Evolutionary conservation across 169 alveolate genomes (phyloP).

Genomic region (Plasmodium vinckei): DNA sequence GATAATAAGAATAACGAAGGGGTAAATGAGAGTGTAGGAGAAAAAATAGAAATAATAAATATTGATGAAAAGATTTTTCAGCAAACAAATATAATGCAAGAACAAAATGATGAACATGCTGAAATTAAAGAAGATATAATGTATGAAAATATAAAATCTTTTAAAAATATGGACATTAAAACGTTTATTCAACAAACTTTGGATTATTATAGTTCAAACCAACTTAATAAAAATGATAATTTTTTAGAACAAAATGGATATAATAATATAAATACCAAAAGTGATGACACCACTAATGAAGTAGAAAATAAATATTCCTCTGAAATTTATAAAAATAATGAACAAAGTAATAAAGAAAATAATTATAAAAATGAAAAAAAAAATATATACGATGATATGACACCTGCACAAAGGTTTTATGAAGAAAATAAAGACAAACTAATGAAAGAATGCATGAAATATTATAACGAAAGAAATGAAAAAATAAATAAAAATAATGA

Average conservation of each 20-base stretch:
- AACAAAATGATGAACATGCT: constrained; percentile 12
- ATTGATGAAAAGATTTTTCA: constrained; percentile 41
- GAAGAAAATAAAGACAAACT: constrained; percentile 84
- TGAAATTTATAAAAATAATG: background rate
- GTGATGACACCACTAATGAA: background rate
- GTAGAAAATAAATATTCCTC: background rate
- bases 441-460: constrained; percentile 69
- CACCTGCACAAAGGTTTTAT: constrained; percentile 85
- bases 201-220: constrained; percentile 47
- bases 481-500: constrained; percentile 10
- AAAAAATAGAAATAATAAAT: constrained; percentile 56
- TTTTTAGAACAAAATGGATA: background rate
- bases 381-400: constrained; percentile 34
- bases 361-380: background rate
- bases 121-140: constrained; percentile 15
- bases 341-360: background rate
- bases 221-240: constrained; percentile 11
- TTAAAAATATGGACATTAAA: constrained; percentile 37
- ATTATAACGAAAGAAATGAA: constrained; percentile 78
- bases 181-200: constrained; percentile 51
- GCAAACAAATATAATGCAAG: constrained; percentile 3
- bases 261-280: background rate
- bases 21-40: background rate
- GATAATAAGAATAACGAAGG: background rate
- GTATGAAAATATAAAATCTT: constrained; percentile 37